phyloP scores from a whole-genome alignment of 805 yeast species.

The Ogataea polymorpha region DNA sequence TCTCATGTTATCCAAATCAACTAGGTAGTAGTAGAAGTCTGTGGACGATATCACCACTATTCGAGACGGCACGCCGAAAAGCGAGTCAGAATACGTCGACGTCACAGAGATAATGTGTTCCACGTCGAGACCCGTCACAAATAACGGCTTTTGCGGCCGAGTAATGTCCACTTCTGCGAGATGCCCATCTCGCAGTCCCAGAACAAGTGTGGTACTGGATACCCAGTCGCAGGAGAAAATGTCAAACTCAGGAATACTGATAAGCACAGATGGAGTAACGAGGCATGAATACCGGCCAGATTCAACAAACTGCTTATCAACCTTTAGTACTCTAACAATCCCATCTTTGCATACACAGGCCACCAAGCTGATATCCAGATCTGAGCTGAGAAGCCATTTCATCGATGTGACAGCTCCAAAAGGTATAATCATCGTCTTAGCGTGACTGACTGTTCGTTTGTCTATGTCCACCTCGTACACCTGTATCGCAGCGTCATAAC shows the following conservation, averaged over 20 bases:
- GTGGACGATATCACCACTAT: slow-evolving; percentile 18
- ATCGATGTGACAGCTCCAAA: slow-evolving; percentile 26
- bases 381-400: slow-evolving; percentile 24
- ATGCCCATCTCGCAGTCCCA: slow-evolving; percentile 29
- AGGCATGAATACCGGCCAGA: slow-evolving; percentile 10
- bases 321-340: slow-evolving; percentile 22
- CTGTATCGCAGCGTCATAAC: slow-evolving; percentile 22
- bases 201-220: slow-evolving; percentile 21
- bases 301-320: slow-evolving; percentile 15
- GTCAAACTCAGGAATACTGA: slow-evolving; percentile 18
- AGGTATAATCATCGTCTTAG: slow-evolving; percentile 19
- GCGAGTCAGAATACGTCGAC: slow-evolving; percentile 21
- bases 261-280: slow-evolving; percentile 17
- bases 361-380: slow-evolving; percentile 15
- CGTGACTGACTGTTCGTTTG: slow-evolving; percentile 3
- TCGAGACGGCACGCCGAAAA: slow-evolving; percentile 12
- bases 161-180: slow-evolving; percentile 27
- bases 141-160: slow-evolving; percentile 19
- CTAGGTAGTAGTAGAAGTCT: slow-evolving; percentile 16
- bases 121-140: slow-evolving; percentile 22
- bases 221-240: slow-evolving; percentile 29
- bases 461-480: slow-evolving; percentile 20
- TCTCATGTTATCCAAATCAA: slow-evolving; percentile 22
- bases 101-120: slow-evolving; percentile 23
- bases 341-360: slow-evolving; percentile 32